Base-by-base conservation (phyloP, 805 yeast genomes). In the Starmera caribaea region DNA sequence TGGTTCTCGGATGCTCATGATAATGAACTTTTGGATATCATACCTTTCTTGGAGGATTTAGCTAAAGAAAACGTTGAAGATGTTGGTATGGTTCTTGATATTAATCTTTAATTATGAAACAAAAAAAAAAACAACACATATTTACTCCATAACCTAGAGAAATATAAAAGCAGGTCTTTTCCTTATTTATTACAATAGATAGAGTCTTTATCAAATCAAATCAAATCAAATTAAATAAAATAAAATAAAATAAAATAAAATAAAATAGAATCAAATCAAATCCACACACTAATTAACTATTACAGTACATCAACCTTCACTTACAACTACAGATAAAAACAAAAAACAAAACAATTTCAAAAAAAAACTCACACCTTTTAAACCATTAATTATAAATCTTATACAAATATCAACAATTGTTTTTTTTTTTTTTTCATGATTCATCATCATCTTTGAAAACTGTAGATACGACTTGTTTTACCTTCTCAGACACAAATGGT, bases 1-100 rank as follows among this genome's bases (percentile, higher is more conserved):
- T 92, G 99, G 99, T 92, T 92, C 69, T 85, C 96, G 49, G 99
- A 92, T 63, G 79, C 92, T 26, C 98, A 92, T 60, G 99, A 92
- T 61, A 89, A 89, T 58, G 99, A 92, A 68, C 70, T 92, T 52
- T 62, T 85, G 45, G 99, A 92, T 62, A 76, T 92, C 61, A 65
- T 92, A 40, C 98, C 97, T 12, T 78, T 92, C 44, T 69, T 92
- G 49, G 86, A 87, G 59, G 97, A 92, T 58, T 64, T 92, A 41
- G 76, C 96, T 7, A 64, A 71, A 46, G 57, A 69, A 10, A 70
- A 69, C 35, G 96, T 92, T 40, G 81, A 79, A 46, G 96, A 92
- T 61, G 94, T 92, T 30, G 79, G 88, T 30, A 61, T 80, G 47
- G 90, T 90, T 35, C 71, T 92, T 51, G 96, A 90, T 62, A 86